These are phyloP conservation scores for Talaromyces piceae DNA, from an alignment of 2,329 filamentous ascomycete genomes.

Conservation along the genomic window DNA sequence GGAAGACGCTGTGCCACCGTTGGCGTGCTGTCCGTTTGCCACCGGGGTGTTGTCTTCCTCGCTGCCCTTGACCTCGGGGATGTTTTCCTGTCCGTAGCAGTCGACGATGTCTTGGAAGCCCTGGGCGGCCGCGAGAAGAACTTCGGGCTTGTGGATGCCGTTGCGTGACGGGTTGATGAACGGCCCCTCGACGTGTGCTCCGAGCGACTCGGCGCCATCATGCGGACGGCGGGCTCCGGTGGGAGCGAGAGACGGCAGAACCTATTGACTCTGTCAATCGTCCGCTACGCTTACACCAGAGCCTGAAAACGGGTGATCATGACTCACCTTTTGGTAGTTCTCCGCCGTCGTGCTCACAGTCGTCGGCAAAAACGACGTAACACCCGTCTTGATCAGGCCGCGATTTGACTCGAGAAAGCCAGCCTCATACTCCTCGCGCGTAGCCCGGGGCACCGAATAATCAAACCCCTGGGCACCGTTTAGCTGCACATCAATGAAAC, in stretches of 20 bases:
- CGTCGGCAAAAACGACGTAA: conserved; percentile 82
- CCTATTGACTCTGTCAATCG: conserved; percentile 18
- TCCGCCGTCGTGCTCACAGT: conserved; percentile 67
- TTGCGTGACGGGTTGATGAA: conserved; percentile 80
- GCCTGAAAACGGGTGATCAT: neutral
- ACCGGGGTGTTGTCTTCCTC: conserved; percentile 6
- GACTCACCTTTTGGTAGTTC: conserved; percentile 66
- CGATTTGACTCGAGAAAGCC: conserved; percentile 65
- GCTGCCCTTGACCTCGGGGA: conserved; percentile 28
- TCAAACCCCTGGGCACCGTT: conserved; percentile 93
- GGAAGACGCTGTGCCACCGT: neutral
- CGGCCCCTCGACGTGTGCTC: conserved; percentile 84
- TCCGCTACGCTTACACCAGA: neutral
- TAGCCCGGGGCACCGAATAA: conserved; percentile 67
- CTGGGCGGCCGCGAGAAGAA: conserved; percentile 56
- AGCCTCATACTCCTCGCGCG: conserved; percentile 62
- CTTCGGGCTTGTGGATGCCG: conserved; percentile 71
- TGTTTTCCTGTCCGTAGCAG: conserved; percentile 60
- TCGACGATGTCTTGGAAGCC: conserved; percentile 51
- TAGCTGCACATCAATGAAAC: conserved; percentile 84
- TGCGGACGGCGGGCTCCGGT: conserved; percentile 55
- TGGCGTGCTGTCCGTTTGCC: neutral
- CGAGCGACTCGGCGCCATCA: conserved; percentile 77
- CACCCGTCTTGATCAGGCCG: conserved; percentile 66
- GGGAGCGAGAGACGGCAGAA: conserved; percentile 69